Base-by-base conservation (phyloP, 139 green algal genomes). In the Chlorella ohadii region DNA sequence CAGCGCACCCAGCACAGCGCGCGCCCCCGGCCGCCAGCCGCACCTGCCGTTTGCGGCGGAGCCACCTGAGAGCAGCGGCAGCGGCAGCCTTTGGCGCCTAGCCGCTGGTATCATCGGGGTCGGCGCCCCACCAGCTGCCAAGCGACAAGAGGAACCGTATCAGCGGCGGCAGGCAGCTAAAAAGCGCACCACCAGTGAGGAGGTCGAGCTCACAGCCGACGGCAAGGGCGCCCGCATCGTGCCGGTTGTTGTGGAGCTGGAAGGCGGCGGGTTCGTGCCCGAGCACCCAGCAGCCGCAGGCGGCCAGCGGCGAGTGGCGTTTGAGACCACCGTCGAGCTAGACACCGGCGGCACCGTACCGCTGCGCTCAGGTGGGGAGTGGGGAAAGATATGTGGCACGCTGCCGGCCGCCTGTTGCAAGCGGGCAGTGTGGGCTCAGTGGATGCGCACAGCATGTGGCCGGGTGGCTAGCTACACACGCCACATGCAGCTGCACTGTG, bases 291-390 rank as follows among this genome's bases (percentile, higher is more conserved):
- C 71, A 63, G 41, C 23, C 31, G 27, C 34, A 4, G 67, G 16
- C 73, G 23, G 47, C 56, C 9, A 28, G 13, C 76, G 76, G 36
- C 76, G 82, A 9, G 85, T 88, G 17, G 68, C 72, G 11, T 88
- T 88, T 86, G 82, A 84, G 59, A 79, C 75, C 79, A 80, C 79
- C 0, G 85, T 88, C 4, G 22, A 25, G 17, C 47, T 82, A 36
- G 59, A 63, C 17, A 72, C 44, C 28, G 85, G 85, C 34, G 41
- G 68, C 20, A 59, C 38, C 34, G 51, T 28, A 25, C 85, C 85
- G 33, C 79, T 88, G 59, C 70, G 68, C 57, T 83, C 78, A 25
- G 51, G 51, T 59, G 51, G 11, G 9, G 51, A 9, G 51, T 9
- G 51, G 51, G 7, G 44, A 11, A 55, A 6, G n/a, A n/a, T n/a